phyloP scores from a whole-genome alignment of 768 basidiomycete species.

The Galerina marginata region DNA sequence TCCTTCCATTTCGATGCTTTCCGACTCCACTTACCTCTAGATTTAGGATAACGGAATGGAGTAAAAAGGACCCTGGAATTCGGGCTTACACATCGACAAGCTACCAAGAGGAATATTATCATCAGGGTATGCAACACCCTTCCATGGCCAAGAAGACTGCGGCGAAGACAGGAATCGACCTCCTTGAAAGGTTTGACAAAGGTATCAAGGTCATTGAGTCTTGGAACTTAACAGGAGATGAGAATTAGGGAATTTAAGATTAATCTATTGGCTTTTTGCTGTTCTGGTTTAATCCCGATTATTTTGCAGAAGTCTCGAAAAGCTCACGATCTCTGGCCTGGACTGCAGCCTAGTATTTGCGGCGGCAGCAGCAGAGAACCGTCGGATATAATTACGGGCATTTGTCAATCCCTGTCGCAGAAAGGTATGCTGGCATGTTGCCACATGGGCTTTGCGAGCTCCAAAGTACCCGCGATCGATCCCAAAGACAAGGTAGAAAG shows the following conservation, averaged over 20 bases:
- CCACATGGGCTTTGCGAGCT: conserved; percentile 2
- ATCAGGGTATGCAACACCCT: not conserved
- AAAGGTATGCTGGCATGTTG: conserved; percentile 5
- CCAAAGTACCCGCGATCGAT: conserved; percentile 20
- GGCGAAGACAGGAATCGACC: conserved; percentile 26
- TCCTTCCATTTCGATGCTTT: not conserved
- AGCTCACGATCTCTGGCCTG: not conserved
- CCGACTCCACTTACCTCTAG: not conserved
- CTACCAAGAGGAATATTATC: not conserved
- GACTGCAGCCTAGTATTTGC: not conserved
- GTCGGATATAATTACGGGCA: conserved; percentile 23
- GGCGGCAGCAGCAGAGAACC: conserved; percentile 4
- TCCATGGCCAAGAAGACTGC: not conserved
- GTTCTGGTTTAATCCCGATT: not conserved
- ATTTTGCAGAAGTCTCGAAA: not conserved
- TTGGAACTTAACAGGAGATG: conserved; percentile 27
- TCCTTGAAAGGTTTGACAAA: conserved; percentile 43
- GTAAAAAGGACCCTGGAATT: conserved; percentile 13
- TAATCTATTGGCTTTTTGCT: not conserved
- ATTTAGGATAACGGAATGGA: conserved; percentile 27
- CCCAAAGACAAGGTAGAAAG: conserved; percentile 6
- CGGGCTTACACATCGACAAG: conserved; percentile 6
- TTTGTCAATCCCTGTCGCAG: conserved; percentile 17
- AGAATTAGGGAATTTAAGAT: conserved; percentile 8
- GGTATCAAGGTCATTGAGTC: conserved; percentile 37